Evolutionary conservation across 768 basidiomycete species (phyloP), one percentile per base, ranked within the genome.

Genomic region (Roridomyces roridus): DNA sequence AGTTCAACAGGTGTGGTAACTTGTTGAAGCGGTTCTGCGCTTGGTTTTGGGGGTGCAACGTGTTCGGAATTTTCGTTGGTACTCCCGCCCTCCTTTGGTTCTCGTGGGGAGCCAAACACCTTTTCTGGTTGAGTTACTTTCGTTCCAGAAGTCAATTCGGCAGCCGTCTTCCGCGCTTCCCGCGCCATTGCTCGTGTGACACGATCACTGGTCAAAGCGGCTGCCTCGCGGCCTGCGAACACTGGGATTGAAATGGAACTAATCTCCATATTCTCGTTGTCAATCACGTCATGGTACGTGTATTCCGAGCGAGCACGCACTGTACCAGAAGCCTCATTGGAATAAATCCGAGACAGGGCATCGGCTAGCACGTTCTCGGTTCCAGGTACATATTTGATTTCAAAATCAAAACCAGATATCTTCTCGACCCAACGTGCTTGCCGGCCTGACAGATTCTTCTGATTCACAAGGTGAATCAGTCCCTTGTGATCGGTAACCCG

Each of bases 21-120:
- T n/a, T n/a, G n/a, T n/a, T n/a, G n/a, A n/a, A n/a, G n/a, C n/a
- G n/a, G n/a, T n/a, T n/a, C n/a, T n/a, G n/a, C 7, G 24, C 20
- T 26, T 29, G 35, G 18, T 23, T 26, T 21, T 25, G 9, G 48
- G 11, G 25, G 21, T 25, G 4, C 21, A 37, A 4, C 39, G 21
- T 35, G 24, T 17, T 11, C 12, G 36, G 21, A 26, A 9, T 26
- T 25, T 6, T 5, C 9, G n/a, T 47, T 18, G 24, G 42, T 35
- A 43, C 53, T 31, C 44, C 53, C 53, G 53, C 53, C 53, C 53
- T 55, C 53, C 53, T 55, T 55, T 55, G 53, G 43, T 42, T 5
- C 31, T 25, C 12, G 24, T 23, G 31, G 43, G 52, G 11, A 9
- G 8, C 43, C 52, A 54, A 54, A 54, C 31, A n/a, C n/a, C n/a